These are phyloP conservation scores for Candida dendrica DNA, from an alignment of 805 yeast species.

Conservation along the genomic window DNA sequence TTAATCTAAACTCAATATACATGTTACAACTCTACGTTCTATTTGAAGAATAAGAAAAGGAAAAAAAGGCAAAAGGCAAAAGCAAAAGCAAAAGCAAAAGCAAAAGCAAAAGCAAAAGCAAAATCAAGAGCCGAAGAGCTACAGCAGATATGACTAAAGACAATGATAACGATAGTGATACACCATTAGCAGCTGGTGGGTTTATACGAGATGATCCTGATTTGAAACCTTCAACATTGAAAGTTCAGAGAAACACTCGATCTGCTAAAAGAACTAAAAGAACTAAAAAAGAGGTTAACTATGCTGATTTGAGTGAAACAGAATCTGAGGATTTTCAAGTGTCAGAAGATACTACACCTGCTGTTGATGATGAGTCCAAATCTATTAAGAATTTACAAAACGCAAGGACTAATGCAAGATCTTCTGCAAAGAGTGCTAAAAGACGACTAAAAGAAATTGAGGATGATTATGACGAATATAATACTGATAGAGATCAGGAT, in stretches of 20 bases:
- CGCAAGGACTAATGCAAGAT: conserved; percentile 4
- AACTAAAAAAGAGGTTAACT: background rate
- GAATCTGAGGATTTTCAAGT: conserved; percentile 1
- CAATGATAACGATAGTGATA: conserved; percentile 15
- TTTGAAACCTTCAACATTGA: conserved; percentile 4
- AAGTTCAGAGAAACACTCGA: background rate
- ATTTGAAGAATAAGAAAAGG: conserved; percentile 16
- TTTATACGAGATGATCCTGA: conserved; percentile 21
- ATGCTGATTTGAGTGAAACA: background rate
- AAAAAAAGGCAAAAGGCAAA: conserved; percentile 7
- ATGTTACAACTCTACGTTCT: too few species aligned
- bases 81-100: too few species aligned
- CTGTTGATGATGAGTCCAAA: conserved; percentile 4
- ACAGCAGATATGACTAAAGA: background rate
- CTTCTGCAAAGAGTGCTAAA: conserved; percentile 19
- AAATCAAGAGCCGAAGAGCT: too few species aligned
- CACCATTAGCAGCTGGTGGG: conserved; percentile 19
- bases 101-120: too few species aligned
- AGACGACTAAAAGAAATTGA: conserved; percentile 18
- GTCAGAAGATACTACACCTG: conserved; percentile 1
- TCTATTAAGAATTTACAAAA: conserved; percentile 3
- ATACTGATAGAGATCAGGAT: conserved; percentile 22
- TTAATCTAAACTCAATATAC: too few species aligned
- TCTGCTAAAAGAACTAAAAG: background rate
- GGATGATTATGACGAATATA: conserved; percentile 28